Evolutionary conservation across 441 rosid species (phyloP).

Genomic region (Gossypium gossypioides): DNA sequence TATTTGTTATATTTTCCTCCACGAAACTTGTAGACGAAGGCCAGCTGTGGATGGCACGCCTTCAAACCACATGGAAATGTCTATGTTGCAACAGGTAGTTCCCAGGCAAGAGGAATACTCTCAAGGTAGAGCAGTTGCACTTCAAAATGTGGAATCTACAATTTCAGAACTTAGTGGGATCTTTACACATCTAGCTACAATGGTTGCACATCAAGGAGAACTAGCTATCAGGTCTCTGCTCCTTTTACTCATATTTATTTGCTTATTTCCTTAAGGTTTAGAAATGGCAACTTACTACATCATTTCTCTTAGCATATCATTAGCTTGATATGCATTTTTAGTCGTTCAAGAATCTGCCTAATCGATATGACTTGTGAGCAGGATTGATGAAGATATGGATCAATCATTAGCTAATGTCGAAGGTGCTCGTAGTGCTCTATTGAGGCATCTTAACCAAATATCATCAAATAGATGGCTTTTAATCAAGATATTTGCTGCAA

Average conservation of each 20-base stretch:
- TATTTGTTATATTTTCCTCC: not conserved
- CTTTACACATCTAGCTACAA: slow-evolving; percentile 86
- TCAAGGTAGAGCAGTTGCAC: slow-evolving; percentile 63
- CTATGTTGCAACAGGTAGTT: slow-evolving; percentile 83
- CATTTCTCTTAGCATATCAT: not conserved
- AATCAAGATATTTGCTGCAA: slow-evolving; percentile 65
- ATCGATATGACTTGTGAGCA: slow-evolving; percentile 24
- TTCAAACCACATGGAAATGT: slow-evolving; percentile 69
- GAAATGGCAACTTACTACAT: not conserved
- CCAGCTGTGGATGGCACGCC: slow-evolving; percentile 57
- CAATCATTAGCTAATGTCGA: slow-evolving; percentile 78
- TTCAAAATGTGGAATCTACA: slow-evolving; percentile 83
- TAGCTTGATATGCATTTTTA: not conserved
- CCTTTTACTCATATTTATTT: not conserved
- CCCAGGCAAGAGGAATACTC: slow-evolving; percentile 69
- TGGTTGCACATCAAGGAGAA: slow-evolving; percentile 92
- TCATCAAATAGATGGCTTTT: slow-evolving; percentile 89
- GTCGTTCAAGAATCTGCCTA: not conserved
- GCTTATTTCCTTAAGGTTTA: not conserved
- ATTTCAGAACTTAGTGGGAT: slow-evolving; percentile 86
- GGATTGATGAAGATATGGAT: slow-evolving; percentile 87
- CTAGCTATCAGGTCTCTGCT: slow-evolving; percentile 65
- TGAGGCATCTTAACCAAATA: slow-evolving; percentile 70
- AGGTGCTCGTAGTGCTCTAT: slow-evolving; percentile 64
- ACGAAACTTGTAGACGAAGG: slow-evolving; percentile 50